Base-by-base conservation (phyloP, 2,329 filamentous ascomycete species). In the Fusarium illudens region DNA sequence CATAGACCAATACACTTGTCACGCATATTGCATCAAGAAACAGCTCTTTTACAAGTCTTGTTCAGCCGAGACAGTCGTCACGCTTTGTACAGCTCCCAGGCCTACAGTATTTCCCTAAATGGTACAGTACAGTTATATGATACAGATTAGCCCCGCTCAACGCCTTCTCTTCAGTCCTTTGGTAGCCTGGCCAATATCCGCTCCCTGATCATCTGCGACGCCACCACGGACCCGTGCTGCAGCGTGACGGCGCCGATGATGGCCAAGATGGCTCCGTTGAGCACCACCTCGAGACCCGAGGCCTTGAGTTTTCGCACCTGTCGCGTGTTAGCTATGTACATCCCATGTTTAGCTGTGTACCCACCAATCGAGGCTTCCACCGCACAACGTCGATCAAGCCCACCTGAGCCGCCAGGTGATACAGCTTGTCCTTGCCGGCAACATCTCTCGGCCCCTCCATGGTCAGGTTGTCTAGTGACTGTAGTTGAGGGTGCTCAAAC, bases 171-270 rank as follows among this genome's bases (percentile, higher is more conserved):
- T 63, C 56, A 70, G 17, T 65, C 64, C 52, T 72, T 70, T 15
- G 68, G 60, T 60, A 79, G 58, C 54, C 74, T 74, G 25, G 75
- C 64, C 74, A 97, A 79, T 78, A 97, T 90, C 79, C 90, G 89
- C 71, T 97, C 92, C 75, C 89, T 88, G 48, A 92, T 89, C 55
- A 96, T 80, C 77, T 87, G 86, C 68, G 89, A 90, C 60, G 95
- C 94, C 58, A 92, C 87, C 44, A 90, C 89, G 34, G 91, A 92
- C 48, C 96, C 96, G 71, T 92, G 89, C 79, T 97, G 93, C 75
- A 99, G 82, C n/a, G 93, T 90, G 55, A 99, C 80, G 11, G 96
- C 96, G 20, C 96, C 96, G 44, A 98, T 82, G 58, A 99, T 91
- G 46, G 94, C 93, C 77, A 94, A 93, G 58, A 99, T 74, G 4